A percentile compares a stretch with the other conserved stretches of the same genome.
These are phyloP conservation scores for Scheffersomyces stipitis DNA, from an alignment of 805 yeast genomes.

Conservation along the genomic window DNA sequence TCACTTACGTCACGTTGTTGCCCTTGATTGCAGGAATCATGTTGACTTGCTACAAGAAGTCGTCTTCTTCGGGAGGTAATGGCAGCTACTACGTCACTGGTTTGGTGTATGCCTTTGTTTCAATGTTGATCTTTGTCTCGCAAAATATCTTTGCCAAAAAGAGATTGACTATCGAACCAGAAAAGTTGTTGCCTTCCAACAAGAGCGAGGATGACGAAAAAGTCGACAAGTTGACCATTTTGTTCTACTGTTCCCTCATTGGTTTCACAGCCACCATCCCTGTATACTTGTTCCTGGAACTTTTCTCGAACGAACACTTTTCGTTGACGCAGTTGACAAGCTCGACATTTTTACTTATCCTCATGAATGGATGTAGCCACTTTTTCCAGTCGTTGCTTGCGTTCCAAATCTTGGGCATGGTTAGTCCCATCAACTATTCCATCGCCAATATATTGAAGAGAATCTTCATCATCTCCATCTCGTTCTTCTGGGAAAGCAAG, in stretches of 20 bases:
- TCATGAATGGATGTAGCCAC: conserved; percentile 68
- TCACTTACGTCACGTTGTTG: conserved; percentile 75
- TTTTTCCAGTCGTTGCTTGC: conserved; percentile 73
- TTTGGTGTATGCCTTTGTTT: conserved; percentile 49
- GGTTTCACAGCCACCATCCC: conserved; percentile 71
- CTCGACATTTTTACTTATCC: conserved; percentile 37
- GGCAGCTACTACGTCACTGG: conserved; percentile 33
- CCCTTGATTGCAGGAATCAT: conserved; percentile 87
- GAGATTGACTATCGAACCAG: conserved; percentile 51
- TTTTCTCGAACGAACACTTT: conserved; percentile 24
- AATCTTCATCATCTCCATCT: conserved; percentile 65
- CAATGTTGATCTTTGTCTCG: conserved; percentile 69
- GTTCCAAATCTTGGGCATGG: conserved; percentile 68
- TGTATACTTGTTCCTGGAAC: conserved; percentile 59
- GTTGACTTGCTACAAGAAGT: conserved; percentile 60
- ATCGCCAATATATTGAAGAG: conserved; percentile 77
- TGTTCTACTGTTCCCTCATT: conserved; percentile 67
- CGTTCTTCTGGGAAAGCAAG: conserved; percentile 63
- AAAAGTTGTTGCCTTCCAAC: conserved; percentile 20
- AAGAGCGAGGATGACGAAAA: conserved; percentile 28
- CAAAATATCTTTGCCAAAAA: conserved; percentile 82
- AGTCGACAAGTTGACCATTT: conserved; percentile 68
- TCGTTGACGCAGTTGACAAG: conserved; percentile 32
- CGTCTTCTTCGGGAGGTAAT: conserved; percentile 10
- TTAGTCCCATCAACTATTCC: conserved; percentile 76